Evolutionary conservation across 2,329 filamentous ascomycete species (phyloP).

Genomic region (Penicillium sp.): DNA sequence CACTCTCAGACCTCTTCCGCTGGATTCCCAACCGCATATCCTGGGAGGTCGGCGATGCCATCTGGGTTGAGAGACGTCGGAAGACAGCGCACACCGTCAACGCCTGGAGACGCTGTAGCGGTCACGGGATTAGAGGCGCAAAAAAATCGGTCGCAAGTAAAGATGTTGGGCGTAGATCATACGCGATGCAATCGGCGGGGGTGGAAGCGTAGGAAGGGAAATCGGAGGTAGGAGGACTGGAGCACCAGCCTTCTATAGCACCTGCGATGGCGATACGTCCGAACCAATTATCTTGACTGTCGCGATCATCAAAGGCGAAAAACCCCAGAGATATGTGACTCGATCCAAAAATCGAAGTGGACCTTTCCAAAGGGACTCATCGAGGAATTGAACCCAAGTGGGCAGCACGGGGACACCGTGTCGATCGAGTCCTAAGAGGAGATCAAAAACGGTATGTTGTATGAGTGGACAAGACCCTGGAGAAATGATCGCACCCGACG

Average conservation of each 20-base stretch:
- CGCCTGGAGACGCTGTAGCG: too few relatives aligned
- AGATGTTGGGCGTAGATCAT: background rate
- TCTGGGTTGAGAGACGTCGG: background rate
- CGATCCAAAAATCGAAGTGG: background rate
- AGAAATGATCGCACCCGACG: slow-evolving; percentile 2
- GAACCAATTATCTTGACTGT: background rate
- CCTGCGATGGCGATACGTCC: background rate
- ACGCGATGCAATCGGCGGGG: background rate
- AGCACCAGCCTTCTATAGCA: background rate
- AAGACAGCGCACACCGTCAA: background rate
- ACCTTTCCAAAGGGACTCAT: background rate
- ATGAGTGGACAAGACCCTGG: background rate
- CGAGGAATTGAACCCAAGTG: background rate
- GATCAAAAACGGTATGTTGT: background rate
- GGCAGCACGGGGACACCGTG: background rate
- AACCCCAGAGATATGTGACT: background rate
- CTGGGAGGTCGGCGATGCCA: slow-evolving; percentile 8
- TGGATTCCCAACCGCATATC: slow-evolving; percentile 4
- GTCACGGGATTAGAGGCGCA: background rate
- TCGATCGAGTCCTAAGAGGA: background rate
- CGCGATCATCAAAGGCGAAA: background rate
- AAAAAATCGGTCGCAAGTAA: background rate
- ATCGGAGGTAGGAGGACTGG: background rate
- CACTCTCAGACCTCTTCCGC: slow-evolving; percentile 14
- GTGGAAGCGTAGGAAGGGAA: background rate